Base-by-base conservation (phyloP, 202 grass and related monocot species). In the Zizania palustris region DNA sequence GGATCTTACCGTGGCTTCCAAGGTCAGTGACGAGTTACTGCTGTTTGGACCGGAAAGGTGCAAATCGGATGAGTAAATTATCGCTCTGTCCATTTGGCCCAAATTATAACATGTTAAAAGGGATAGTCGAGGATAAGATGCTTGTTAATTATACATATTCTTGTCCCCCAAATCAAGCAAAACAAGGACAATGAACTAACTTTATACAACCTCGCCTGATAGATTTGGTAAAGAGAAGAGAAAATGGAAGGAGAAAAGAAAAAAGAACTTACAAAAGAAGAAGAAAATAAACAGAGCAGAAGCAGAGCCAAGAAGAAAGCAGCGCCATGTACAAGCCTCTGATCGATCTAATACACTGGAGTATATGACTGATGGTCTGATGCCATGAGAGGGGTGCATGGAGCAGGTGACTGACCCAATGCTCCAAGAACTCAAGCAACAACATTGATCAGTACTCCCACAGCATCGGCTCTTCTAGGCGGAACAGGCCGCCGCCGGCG, bases 381-480 rank as follows among this genome's bases (percentile, higher is more conserved):
- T 28, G 28, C 28, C 28, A 28, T 28, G 28, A 28, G 28, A 28
- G 28, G 28, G 48, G 40, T 3, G 68, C 54, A 54, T 35, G 39
- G 28, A 57, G 60, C 0, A 20, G 16, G 51, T 9, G n/a, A 42
- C 18, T 38, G 67, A 34, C 12, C 12, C 12, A 3, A 38, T 2
- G 53, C 14, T 57, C 66, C 60, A 35, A 11, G 77, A 54, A 73
- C 41, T 21, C 16, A 2, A 5, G 53, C 36, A 5, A 22, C 42
- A 0, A 44, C 73, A 85, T 72, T 54, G 55, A 74, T 90, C 78
- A 93, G 80, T 93, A 88, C 46, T 97, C 88, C 94, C 91, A 97
- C 58, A 92, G 58, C 48, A 91, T 84, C 5, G 94, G 94, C 20
- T 97, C 94, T 49, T 97, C 94, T 6, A 92, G 67, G 55, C 86